A percentile compares a stretch with the other conserved stretches of the same genome.
These are phyloP conservation scores for Magnaporthiopsis poae DNA, from an alignment of 2,329 filamentous ascomycete species.

Conservation along the genomic window DNA sequence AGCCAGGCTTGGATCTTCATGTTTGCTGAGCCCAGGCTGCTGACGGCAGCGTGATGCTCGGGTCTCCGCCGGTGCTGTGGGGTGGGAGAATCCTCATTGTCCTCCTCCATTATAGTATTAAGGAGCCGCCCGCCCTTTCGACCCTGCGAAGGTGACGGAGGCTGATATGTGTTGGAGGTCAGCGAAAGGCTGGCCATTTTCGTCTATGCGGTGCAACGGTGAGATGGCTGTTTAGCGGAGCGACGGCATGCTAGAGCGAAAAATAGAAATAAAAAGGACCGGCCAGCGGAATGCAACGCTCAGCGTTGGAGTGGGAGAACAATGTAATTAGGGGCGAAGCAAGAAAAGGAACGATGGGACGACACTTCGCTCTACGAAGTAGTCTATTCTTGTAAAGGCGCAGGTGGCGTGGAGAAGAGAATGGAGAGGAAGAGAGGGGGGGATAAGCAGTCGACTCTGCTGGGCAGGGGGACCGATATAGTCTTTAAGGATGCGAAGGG, in stretches of 20 bases:
- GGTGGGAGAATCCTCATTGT: constrained; percentile 28
- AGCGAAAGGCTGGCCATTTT: constrained; percentile 16
- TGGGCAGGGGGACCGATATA: constrained; percentile 11
- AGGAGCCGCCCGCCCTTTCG: constrained; percentile 43
- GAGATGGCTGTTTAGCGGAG: constrained; percentile 13
- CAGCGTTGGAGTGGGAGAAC: constrained; percentile 19
- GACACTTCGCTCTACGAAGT: constrained; percentile 36
- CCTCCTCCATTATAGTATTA: constrained; percentile 59
- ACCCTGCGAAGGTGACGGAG: constrained; percentile 45
- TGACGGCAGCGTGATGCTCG: neutral
- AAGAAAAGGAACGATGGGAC: constrained; percentile 30
- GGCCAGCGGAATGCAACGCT: constrained; percentile 19
- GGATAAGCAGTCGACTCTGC: constrained; percentile 13
- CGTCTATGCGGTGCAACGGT: constrained; percentile 9
- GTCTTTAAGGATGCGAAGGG: constrained; percentile 10
- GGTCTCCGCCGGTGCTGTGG: constrained; percentile 20
- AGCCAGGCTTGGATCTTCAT: constrained; percentile 50
- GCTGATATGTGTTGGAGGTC: constrained; percentile 12
- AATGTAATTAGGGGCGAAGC: constrained; percentile 15
- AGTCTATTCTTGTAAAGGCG: constrained; percentile 21
- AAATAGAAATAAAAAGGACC: constrained; percentile 16
- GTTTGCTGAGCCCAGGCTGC: constrained; percentile 27
- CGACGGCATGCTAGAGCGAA: constrained; percentile 18
- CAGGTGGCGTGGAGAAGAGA: constrained; percentile 23
- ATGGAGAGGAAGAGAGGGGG: constrained; percentile 17